These are phyloP conservation scores for Trichophyton verrucosum DNA, from an alignment of 2,329 filamentous ascomycete genomes.

Conservation along the genomic window DNA sequence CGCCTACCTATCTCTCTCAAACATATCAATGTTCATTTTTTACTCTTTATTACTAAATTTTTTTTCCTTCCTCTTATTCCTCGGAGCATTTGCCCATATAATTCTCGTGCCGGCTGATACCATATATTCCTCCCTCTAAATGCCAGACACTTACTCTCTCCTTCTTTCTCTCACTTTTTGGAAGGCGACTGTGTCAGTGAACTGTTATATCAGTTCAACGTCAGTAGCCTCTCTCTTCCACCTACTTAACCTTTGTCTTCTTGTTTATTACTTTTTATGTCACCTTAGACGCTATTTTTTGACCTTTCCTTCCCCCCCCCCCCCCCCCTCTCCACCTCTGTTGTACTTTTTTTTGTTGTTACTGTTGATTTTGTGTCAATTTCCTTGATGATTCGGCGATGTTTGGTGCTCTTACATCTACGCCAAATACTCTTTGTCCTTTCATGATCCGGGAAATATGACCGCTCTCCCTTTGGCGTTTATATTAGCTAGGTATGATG, in stretches of 20 bases:
- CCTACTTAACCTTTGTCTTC: not conserved
- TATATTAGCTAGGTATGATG: slow-evolving; percentile 2
- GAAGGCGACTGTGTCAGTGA: not conserved
- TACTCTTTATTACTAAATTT: not conserved
- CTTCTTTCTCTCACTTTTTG: not conserved
- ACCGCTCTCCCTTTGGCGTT: not conserved
- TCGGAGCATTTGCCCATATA: slow-evolving; percentile 1
- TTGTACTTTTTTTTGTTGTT: not conserved
- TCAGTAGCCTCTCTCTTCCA: not conserved
- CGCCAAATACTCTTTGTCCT: not conserved
- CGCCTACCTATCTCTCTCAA: not conserved
- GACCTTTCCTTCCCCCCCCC: no score
- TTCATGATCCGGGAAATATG: not conserved
- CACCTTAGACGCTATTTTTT: not conserved
- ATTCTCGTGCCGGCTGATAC: not conserved
- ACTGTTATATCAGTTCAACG: not conserved
- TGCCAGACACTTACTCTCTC: not conserved
- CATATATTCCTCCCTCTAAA: not conserved
- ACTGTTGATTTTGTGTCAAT: not conserved
- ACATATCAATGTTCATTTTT: not conserved
- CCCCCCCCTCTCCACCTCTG: not conserved
- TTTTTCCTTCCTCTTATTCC: no score
- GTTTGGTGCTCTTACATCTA: not conserved
- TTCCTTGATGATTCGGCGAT: not conserved
- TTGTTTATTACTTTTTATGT: slow-evolving; percentile 5